Conservation (phyloP, 495 filamentous ascomycete species). For the Neurospora intermedia region DNA sequence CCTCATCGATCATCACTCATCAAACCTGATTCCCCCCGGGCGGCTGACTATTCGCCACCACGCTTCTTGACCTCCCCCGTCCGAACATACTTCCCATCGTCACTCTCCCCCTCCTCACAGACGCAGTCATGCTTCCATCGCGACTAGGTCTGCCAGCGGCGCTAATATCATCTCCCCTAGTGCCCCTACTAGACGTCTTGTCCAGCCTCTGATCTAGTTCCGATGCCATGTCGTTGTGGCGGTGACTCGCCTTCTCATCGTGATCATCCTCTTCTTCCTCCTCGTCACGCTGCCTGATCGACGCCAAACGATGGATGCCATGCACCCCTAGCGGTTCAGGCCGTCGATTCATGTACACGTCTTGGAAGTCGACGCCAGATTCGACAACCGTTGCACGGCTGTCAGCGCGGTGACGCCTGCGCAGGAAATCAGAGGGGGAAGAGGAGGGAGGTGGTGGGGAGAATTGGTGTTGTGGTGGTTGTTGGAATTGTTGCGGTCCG, state of each 20-base stretch:
- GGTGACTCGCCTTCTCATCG: background rate
- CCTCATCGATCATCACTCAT: background rate
- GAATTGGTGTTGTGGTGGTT: background rate
- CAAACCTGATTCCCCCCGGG: background rate
- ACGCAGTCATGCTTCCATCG: background rate
- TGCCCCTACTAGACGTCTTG: conserved; percentile 8
- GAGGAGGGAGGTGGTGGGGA: background rate
- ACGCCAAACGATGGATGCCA: conserved; percentile 8
- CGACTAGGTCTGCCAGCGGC: background rate
- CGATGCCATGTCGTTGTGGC: background rate
- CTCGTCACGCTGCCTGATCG: conserved; percentile 18
- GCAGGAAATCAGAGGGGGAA: background rate
- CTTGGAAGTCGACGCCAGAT: conserved; percentile 23
- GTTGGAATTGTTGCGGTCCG: too few species aligned
- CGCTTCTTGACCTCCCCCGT: background rate
- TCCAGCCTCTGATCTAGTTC: conserved; percentile 8
- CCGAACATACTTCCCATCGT: background rate
- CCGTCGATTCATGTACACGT: conserved; percentile 19
- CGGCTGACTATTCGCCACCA: background rate
- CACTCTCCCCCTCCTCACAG: background rate
- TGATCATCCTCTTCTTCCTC: conserved; percentile 2
- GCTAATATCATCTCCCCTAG: background rate
- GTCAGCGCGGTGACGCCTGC: conserved; percentile 1
- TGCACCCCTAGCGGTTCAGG: conserved; percentile 4
- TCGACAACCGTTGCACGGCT: conserved; percentile 19